Evolutionary conservation across 2,329 filamentous ascomycete species (phyloP), one percentile per base, ranked within the genome.

Genomic region (Trichoderma harzianum): DNA sequence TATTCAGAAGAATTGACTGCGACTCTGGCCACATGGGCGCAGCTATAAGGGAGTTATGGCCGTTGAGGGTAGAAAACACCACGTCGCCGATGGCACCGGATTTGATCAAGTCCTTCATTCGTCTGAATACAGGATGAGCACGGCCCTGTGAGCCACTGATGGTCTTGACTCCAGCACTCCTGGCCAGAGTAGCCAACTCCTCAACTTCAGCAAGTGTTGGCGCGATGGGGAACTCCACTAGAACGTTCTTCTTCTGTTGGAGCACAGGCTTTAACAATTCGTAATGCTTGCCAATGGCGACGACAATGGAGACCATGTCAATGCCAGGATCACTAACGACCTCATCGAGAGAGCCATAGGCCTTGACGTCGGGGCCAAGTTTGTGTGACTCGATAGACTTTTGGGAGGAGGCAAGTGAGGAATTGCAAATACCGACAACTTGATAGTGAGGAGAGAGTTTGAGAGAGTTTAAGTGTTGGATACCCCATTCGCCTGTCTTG

Each of bases 241-340:
- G 28, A 65, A 65, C 34, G 7, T 65, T 24, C 43, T 65, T 65
- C 28, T 65, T 65, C 18, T 65, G 62, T 43, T 65, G 39, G 8
- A 65, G 62, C n/a, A 65, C 28, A 65, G 62, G 62, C 28, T 65
- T 65, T 16, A 65, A 24, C 28, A 65, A 51, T 24, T 65, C 11
- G 43, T 65, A 65, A 65, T 65, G 62, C 24, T 65, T 65, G 26
- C 62, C 62, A 53, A 65, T 65, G 16, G 62, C 62, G n/a, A 65
- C 62, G 53, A 65, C 62, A 7, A 65, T n/a, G 26, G 62, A 34
- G 12, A 65, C 43, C 62, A 65, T 65, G 12, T 65, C 62, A 34
- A 65, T 7, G 7, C 1, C 7, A 53, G 62, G 62, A 53, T 65
- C 62, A 34, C n/a, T 65, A 53, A 32, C 43, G 53, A 65, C 62